A percentile compares a stretch with the other conserved stretches of the same genome.
Conservation (phyloP, 495 filamentous ascomycete species). For the Aspergillus nanangensis region DNA sequence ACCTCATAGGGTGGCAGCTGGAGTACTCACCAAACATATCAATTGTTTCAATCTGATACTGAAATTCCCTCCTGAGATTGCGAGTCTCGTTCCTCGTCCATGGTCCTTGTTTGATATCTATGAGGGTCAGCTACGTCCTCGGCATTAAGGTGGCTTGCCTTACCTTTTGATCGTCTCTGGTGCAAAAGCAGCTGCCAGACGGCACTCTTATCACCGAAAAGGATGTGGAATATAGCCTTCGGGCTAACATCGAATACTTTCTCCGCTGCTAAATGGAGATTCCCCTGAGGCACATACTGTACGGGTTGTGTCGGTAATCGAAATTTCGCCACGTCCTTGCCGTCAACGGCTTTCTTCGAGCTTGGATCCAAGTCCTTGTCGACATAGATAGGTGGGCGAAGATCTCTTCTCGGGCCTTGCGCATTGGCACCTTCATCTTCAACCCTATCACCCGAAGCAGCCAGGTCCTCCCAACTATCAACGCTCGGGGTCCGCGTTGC, state of each 20-base stretch:
- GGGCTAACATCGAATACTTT: slow-evolving; percentile 80
- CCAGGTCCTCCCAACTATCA: slow-evolving; percentile 92
- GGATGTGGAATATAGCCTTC: slow-evolving; percentile 90
- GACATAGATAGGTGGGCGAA: slow-evolving; percentile 57
- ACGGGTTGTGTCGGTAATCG: slow-evolving; percentile 81
- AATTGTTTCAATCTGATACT: slow-evolving; percentile 67
- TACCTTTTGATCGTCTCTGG: slow-evolving; percentile 72
- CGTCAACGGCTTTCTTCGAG: slow-evolving; percentile 27
- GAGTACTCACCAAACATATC: slow-evolving; percentile 56
- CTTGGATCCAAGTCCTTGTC: slow-evolving; percentile 57
- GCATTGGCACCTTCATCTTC: slow-evolving; percentile 13
- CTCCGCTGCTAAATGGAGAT: slow-evolving; percentile 66
- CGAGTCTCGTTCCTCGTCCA: slow-evolving; percentile 70
- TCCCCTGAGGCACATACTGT: slow-evolving; percentile 74
- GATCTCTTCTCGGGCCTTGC: slow-evolving; percentile 44
- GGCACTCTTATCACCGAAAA: slow-evolving; percentile 92
- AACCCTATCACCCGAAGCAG: slow-evolving; percentile 49
- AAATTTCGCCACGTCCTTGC: slow-evolving; percentile 66
- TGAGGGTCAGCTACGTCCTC: slow-evolving; percentile 12
- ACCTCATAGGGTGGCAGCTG: neutral
- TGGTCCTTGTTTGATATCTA: slow-evolving; percentile 73
- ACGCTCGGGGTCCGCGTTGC: slow-evolving; percentile 62
- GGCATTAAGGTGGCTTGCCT: neutral
- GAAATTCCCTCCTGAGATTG: slow-evolving; percentile 69
- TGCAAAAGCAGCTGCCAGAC: slow-evolving; percentile 90